Evolutionary conservation across 768 basidiomycete species (phyloP).

Genomic region (Steccherinum ochraceum): DNA sequence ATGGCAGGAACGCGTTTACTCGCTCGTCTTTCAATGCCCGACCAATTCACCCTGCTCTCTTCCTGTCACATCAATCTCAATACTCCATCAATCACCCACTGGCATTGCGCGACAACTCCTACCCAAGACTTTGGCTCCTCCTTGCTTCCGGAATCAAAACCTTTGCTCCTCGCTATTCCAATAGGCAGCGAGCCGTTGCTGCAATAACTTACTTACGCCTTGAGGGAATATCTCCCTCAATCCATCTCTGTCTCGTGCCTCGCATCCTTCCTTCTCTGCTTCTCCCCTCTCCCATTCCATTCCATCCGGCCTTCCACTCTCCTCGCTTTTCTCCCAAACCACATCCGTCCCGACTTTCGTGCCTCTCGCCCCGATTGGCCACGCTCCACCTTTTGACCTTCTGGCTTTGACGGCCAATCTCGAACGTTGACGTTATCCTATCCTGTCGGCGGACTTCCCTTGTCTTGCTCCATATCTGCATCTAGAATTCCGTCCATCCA

Average conservation of each 20-base stretch:
- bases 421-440: slow-evolving; percentile 19
- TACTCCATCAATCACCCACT: background rate
- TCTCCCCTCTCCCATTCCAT: slow-evolving; percentile 4
- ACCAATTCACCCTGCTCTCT: background rate
- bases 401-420: slow-evolving; percentile 3
- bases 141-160: background rate
- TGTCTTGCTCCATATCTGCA: slow-evolving; percentile 4
- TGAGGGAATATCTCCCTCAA: slow-evolving; percentile 9
- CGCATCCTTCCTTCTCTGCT: slow-evolving; percentile 3
- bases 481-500: slow-evolving; percentile 6
- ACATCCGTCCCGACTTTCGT: slow-evolving; percentile 37
- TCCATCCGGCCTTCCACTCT: slow-evolving; percentile 24
- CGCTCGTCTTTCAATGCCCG: background rate
- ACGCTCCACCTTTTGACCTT: slow-evolving; percentile 16
- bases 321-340: slow-evolving; percentile 30
- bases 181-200: background rate
- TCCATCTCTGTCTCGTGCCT: background rate
- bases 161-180: background rate
- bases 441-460: slow-evolving; percentile 38
- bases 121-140: background rate
- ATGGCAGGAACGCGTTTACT: background rate
- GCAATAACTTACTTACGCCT: slow-evolving; percentile 4
- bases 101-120: background rate
- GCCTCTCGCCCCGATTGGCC: slow-evolving; percentile 43
- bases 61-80: background rate